Base-by-base conservation (phyloP, 305 asterid genomes). In the Ajuga reptans region DNA sequence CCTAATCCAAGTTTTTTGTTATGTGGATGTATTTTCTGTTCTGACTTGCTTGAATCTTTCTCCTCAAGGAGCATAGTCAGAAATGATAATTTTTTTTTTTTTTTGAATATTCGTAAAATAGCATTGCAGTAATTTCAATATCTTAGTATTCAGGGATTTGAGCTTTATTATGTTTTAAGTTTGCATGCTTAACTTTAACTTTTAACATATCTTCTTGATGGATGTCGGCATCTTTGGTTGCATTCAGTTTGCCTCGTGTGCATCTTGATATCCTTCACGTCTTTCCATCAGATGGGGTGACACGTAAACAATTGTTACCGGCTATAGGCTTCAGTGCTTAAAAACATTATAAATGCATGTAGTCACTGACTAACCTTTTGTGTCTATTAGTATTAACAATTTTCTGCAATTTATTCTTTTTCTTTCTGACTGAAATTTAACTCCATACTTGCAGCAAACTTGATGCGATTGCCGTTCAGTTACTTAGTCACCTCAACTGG, bases 401-500 rank as follows among this genome's bases (percentile, higher is more conserved):
- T 54, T 60, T 66, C 69, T 69, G 49, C 60, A 3, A 52, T 45
- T 37, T 64, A 36, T 66, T 39, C 17, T 45, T 64, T 33, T 24
- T 47, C 41, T 66, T 49, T 74, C 81, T 79, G 43, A 66, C 54
- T 46, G 39, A 63, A 66, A 60, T 64, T 37, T 66, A 45, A 21
- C 62, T 57, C 37, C 75, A 29, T 66, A 9, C 76, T 82, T 84
- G 89, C 95, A 93, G 99, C 97, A 76, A 89, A 79, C 84, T 80
- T 89, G 79, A 82, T 93, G 84, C 75, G 86, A 33, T 79, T 86
- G 53, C 97, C 99, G 17, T 83, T 91, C 72, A 89, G 75, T 79
- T 84, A 85, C 83, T 79, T 93, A 51, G 87, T 75, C 80, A 86
- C 85, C 85, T 81, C 95, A 79, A 73, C 80, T 63, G 91, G 87